Base-by-base conservation (phyloP, 441 rosid genomes). In the Rhodomyrtus psidioides region DNA sequence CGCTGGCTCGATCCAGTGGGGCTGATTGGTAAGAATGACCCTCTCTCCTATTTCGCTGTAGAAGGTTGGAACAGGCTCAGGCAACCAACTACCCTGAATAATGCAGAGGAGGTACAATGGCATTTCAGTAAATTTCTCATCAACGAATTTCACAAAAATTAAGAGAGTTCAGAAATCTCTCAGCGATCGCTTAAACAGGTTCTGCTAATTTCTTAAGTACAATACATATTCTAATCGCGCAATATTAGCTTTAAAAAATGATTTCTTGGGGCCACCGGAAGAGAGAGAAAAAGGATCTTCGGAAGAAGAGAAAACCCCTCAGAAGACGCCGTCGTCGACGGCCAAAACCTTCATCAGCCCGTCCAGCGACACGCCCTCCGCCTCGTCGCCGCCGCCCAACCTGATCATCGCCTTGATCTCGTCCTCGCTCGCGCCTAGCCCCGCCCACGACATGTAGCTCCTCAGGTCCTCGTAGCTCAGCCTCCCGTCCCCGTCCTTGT, bases 401-500 rank as follows among this genome's bases (percentile, higher is more conserved):
- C 86, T 89, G 44, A 97, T 94, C 98, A 97, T 97, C 2, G 96
- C 95, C 42, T 86, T 82, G 55, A 96, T 92, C 54, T 96, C 98
- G 16, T 93, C 97, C 12, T 94, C 96, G 12, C 84, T 85, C 13
- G 89, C 94, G 55, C 83, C 53, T 42, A 96, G 93, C 23, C 98
- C 98, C 49, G 97, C 96, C 82, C 86, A 88, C 7, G 89, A 88
- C 98, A 96, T 90, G 83, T 90, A 94, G 85, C 91, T 91, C 88
- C 93, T 95, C 89, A 96, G 85, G 88, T 96, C 99, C 1, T 84
- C 90, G 54, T 87, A 87, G 86, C 94, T 95, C 86, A 96, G 89
- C 58, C 88, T 92, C 44, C 98, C 99, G 83, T 96, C 97, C 6
- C 97, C 97, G 62, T 95, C 97, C 82, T 88, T 95, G 83, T 96